Evolutionary conservation across 192 early-diverging fungal species (phyloP).

Genomic region (Nowakowskiella sp.): DNA sequence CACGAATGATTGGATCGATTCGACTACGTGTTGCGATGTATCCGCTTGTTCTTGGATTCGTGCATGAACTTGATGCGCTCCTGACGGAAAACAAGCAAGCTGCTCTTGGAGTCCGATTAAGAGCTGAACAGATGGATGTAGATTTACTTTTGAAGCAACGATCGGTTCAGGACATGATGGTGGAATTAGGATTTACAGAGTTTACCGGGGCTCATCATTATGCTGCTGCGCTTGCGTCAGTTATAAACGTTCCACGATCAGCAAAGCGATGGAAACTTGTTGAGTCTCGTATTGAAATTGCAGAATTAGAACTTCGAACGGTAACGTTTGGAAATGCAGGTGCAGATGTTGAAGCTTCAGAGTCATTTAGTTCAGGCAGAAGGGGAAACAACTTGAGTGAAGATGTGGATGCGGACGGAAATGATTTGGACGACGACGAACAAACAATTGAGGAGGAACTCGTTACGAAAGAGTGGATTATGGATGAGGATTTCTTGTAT

Average conservation of each 20-base stretch:
- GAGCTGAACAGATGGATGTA: conserved; percentile 34
- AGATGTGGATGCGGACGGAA: background rate
- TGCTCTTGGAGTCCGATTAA: conserved; percentile 36
- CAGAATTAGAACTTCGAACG: conserved; percentile 1
- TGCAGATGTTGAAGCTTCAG: background rate
- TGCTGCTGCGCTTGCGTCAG: background rate
- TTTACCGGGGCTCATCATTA: too few relatives aligned
- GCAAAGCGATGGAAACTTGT: background rate
- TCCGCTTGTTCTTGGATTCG: conserved; percentile 37
- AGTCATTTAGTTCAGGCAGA: too few relatives aligned
- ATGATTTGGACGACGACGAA: background rate
- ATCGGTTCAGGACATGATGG: background rate
- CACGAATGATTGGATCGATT: conserved; percentile 26
- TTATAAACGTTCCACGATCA: background rate
- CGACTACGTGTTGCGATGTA: conserved; percentile 25
- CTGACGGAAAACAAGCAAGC: conserved; percentile 29
- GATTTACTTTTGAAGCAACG: conserved; percentile 30
- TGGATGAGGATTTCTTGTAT: conserved; percentile 47
- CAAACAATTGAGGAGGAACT: too few relatives aligned
- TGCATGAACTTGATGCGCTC: conserved; percentile 29
- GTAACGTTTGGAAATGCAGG: background rate
- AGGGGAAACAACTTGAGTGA: background rate
- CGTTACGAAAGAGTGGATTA: conserved; percentile 34
- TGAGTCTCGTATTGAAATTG: conserved; percentile 8
- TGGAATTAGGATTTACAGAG: conserved; percentile 8